phyloP scores from a whole-genome alignment of 805 yeast genomes.

The Sungouiozyma intestinalis region DNA sequence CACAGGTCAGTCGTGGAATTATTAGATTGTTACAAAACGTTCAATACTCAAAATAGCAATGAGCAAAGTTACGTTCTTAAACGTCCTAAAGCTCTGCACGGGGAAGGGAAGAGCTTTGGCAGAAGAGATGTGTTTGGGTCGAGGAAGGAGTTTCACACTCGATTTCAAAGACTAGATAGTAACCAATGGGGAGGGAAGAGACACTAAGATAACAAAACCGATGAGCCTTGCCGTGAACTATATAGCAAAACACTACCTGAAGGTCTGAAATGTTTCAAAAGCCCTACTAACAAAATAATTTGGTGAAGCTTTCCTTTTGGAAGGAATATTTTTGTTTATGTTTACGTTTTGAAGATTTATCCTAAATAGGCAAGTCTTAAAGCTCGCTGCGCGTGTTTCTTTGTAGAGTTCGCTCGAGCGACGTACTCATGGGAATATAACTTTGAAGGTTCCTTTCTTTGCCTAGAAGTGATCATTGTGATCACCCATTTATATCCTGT shows the following conservation, averaged over 20 bases:
- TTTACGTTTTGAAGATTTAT: neutral
- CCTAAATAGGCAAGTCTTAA: neutral
- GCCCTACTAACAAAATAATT: neutral
- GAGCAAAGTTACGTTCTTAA: no score
- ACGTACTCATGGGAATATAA: neutral
- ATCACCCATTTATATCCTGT: neutral
- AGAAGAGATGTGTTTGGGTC: no score
- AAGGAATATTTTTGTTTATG: neutral
- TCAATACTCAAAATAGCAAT: no score
- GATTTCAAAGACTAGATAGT: neutral
- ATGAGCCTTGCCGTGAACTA: neutral
- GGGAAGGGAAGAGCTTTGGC: no score
- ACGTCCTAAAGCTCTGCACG: no score
- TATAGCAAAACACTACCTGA: neutral
- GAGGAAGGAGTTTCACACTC: no score
- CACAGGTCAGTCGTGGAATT: no score
- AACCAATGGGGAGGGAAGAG: no score
- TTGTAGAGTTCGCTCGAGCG: neutral
- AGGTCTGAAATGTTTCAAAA: neutral
- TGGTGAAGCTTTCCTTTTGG: neutral
- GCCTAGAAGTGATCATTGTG: neutral
- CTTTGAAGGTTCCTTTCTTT: neutral
- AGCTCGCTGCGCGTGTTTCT: neutral
- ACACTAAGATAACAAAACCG: neutral
- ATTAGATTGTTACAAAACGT: no score